Evolutionary conservation across 306 rosid genomes (phyloP).

Genomic region (Quercus ilex): DNA sequence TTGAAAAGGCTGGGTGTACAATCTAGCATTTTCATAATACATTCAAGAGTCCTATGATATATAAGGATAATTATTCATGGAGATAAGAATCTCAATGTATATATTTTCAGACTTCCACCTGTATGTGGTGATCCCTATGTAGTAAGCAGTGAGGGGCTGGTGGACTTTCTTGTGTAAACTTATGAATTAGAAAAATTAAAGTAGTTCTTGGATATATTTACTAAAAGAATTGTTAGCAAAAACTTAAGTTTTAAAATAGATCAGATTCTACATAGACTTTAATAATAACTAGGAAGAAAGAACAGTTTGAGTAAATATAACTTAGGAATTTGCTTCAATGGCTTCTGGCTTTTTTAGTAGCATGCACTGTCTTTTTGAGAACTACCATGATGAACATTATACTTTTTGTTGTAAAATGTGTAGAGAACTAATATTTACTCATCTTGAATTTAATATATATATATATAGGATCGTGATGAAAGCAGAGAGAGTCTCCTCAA

Average conservation of each 20-base stretch:
- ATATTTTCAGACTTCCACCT: neutral
- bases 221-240: neutral
- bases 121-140: neutral
- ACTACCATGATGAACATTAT: neutral
- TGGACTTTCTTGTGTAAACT: neutral
- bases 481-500: conserved; percentile 41
- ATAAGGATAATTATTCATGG: neutral
- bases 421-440: neutral
- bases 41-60: neutral
- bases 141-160: neutral
- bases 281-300: neutral
- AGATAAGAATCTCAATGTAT: neutral
- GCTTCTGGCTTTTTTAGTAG: neutral
- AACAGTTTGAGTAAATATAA: neutral
- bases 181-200: neutral
- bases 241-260: neutral
- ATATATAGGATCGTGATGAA: conserved; percentile 63
- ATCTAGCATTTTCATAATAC: neutral
- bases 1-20: neutral
- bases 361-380: neutral
- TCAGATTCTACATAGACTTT: neutral
- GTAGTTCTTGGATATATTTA: neutral
- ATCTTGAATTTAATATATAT: neutral
- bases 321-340: neutral
- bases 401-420: neutral